Evolutionary conservation across 306 rosid species (phyloP), one percentile per base, ranked within the genome.

Genomic region (Begonia fuchsioides): DNA sequence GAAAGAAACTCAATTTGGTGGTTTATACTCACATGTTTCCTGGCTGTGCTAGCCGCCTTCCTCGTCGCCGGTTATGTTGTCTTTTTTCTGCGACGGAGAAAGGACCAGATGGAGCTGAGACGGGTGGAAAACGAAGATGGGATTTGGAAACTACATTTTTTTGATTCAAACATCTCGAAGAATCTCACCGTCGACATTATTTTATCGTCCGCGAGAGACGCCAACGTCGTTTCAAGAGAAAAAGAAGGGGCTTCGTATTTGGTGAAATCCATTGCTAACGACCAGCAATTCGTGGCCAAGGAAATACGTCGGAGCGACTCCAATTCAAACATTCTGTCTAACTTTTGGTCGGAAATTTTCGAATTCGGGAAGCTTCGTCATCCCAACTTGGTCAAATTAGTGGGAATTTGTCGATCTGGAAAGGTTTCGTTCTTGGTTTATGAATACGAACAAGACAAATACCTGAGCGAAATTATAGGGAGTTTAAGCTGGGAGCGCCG

Each of bases 401-500:
- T 75, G 47, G 98, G 77, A 26, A 48, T 60, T 9, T 81, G 87
- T 16, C 62, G 64, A 48, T 81, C 76, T 0, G 81, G 79, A 6
- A 85, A 90, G 56, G 65, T 54, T 49, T 79, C 68, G 0, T 81
- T 57, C 49, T 67, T 85, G 68, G 57, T 85, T 41, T 72, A 68
- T 2, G 98, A 77, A 32, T 38, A 56, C 51, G 63, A 6, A 5
- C 65, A 68, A 54, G 92, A 68, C 56, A 64, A 50, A 6, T 53
- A 9, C 12, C 54, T 90, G 50, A 68, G 75, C 16, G 56, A 85
- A 38, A 26, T 67, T 45, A 1, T 81, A 5, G 55, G 72, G 51
- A 43, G 20, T 46, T 58, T 77, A 53, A 81, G 75, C 47, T 90
- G 98, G 98, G 76, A 71, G 43, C 55, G 61, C 12, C 71, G 98